These are phyloP conservation scores for Paramecium octaurelia DNA, from an alignment of 73 alveolate genomes.

Conservation along the genomic window DNA sequence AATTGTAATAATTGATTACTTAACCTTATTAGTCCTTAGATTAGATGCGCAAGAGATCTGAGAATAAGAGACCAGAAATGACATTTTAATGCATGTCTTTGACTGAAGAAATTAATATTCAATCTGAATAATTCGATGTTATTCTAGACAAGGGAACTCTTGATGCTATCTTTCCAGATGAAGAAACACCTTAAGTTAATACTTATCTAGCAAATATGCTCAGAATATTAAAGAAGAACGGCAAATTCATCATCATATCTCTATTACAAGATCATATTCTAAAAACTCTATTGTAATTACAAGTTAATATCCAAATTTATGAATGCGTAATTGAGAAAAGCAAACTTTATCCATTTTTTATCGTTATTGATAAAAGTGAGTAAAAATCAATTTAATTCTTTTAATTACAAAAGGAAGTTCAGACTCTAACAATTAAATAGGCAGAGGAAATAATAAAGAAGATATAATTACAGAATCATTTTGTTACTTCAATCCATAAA, in stretches of 20 bases:
- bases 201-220: conserved; percentile 31
- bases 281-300: not conserved
- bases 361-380: conserved; percentile 17
- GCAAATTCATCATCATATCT: conserved; percentile 47
- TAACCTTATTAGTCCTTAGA: not conserved
- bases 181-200: conserved; percentile 10
- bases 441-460: conserved; percentile 29
- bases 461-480: conserved; percentile 39
- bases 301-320: not conserved
- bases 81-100: conserved; percentile 6
- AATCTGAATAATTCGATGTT: conserved; percentile 36
- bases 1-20: not conserved
- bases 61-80: conserved; percentile 52
- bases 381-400: not conserved
- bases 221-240: not conserved
- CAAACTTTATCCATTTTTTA: conserved; percentile 59
- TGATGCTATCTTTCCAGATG: conserved; percentile 64
- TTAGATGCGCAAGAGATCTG: conserved; percentile 57
- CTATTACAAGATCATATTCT: conserved; percentile 42
- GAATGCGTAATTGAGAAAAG: conserved; percentile 48
- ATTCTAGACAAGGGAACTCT: conserved; percentile 56
- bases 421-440: not conserved
- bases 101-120: conserved; percentile 7
- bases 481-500: conserved; percentile 45
- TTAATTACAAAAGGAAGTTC: not conserved